Conservation (phyloP, 116 monocot genomes). For the Iris pallida region DNA sequence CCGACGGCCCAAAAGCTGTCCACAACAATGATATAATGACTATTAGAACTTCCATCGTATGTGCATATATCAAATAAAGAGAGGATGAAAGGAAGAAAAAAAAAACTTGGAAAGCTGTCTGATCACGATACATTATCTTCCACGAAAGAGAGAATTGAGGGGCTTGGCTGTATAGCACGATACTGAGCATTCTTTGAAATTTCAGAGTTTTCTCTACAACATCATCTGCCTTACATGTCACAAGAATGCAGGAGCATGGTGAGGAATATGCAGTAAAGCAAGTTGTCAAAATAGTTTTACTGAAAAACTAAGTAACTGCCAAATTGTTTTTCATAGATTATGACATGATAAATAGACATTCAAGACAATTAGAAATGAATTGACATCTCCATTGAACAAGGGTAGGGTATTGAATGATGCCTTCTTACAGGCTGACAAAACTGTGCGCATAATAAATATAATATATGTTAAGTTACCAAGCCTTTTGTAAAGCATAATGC, state of each 20-base stretch:
- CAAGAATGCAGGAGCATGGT: neutral
- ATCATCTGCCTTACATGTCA: slow-evolving; percentile 32
- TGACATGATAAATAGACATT: no score
- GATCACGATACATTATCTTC: slow-evolving; percentile 78
- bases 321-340: neutral
- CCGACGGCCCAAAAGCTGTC: slow-evolving; percentile 84
- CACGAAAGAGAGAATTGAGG: slow-evolving; percentile 84
- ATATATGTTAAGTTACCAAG: no score
- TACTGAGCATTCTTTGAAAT: slow-evolving; percentile 85
- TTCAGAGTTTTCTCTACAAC: slow-evolving; percentile 49
- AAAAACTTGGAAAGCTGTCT: slow-evolving; percentile 1
- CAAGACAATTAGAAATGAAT: no score
- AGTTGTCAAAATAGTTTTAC: neutral
- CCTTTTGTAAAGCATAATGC: no score
- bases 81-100: neutral
- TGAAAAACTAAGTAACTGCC: neutral
- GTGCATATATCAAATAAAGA: neutral
- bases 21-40: slow-evolving; percentile 11
- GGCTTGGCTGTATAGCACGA: slow-evolving; percentile 86
- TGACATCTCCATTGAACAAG: no score
- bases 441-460: no score
- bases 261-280: neutral
- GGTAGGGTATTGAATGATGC: no score
- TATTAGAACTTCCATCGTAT: neutral
- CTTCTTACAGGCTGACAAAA: no score